Evolutionary conservation across 805 yeast genomes (phyloP).

Genomic region (Sungouiella thailandica): DNA sequence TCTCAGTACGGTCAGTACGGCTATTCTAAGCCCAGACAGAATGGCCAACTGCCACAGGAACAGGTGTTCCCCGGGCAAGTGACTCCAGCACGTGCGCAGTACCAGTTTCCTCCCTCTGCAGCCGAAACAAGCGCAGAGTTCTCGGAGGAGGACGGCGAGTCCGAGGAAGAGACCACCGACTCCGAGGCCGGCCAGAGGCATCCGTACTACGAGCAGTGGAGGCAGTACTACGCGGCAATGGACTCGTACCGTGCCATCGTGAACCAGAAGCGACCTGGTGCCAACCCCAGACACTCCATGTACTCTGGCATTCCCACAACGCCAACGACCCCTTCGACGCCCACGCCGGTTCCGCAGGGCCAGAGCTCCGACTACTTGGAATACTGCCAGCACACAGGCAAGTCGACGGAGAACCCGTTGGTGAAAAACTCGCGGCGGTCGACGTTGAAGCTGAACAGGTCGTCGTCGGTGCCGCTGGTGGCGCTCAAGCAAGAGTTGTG

Average conservation of each 20-base stretch:
- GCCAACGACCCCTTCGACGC: conserved; percentile 1
- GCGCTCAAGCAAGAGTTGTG: conserved; percentile 1
- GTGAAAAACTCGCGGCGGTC: conserved; percentile 20
- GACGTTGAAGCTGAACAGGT: conserved; percentile 29
- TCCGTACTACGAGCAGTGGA: conserved; percentile 36
- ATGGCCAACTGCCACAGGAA: too few species aligned
- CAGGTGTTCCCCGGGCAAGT: too few species aligned
- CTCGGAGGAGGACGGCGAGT: conserved; percentile 4
- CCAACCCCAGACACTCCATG: conserved; percentile 8
- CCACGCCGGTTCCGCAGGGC: conserved; percentile 1
- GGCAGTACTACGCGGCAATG: conserved; percentile 28
- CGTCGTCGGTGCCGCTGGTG: conserved; percentile 31
- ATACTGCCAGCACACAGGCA: neutral
- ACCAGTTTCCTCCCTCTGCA: too few species aligned
- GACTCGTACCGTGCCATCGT: conserved; percentile 15
- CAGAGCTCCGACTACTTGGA: conserved; percentile 4
- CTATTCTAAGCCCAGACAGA: too few species aligned
- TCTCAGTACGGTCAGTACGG: too few species aligned
- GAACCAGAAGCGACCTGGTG: conserved; percentile 11
- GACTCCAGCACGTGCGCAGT: too few species aligned
- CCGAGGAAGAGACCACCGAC: conserved; percentile 6
- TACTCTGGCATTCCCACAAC: conserved; percentile 8
- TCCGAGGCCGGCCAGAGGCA: conserved; percentile 14
- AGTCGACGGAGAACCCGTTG: conserved; percentile 5
- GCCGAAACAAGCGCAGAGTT: conserved; percentile 1